These are phyloP conservation scores for Suillus spraguei DNA, from an alignment of 768 basidiomycete species.

Conservation along the genomic window DNA sequence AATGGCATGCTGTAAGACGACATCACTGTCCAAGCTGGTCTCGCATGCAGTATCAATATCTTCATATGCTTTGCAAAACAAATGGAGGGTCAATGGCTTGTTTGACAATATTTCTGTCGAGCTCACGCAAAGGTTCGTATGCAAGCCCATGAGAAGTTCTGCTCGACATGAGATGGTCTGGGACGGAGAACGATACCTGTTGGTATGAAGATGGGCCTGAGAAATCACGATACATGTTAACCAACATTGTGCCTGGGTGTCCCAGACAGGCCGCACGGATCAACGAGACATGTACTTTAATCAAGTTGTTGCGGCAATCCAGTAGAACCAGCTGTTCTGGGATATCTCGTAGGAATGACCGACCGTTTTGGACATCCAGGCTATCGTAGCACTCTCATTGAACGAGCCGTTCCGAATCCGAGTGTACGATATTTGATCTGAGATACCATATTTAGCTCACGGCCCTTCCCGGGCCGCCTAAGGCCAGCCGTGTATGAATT, in stretches of 20 bases:
- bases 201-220: neutral
- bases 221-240: neutral
- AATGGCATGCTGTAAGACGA: neutral
- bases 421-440: no score
- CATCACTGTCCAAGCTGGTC: neutral
- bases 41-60: slow-evolving; percentile 5
- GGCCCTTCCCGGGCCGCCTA: no score
- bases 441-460: neutral
- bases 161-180: slow-evolving; percentile 10
- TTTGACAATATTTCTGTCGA: neutral
- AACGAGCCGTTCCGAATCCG: neutral
- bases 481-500: no score
- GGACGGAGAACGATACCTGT: neutral
- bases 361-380: neutral
- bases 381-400: slow-evolving; percentile 1
- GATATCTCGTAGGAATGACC: neutral
- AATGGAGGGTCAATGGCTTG: neutral
- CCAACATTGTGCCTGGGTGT: neutral
- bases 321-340: neutral
- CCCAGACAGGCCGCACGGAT: neutral
- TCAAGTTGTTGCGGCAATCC: neutral
- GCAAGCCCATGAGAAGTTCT: slow-evolving; percentile 11
- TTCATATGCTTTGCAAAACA: slow-evolving; percentile 10
- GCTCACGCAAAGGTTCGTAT: slow-evolving; percentile 22
- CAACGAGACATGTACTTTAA: neutral